Conservation (phyloP, 805 yeast species). For the Isabelozyma heimii region DNA sequence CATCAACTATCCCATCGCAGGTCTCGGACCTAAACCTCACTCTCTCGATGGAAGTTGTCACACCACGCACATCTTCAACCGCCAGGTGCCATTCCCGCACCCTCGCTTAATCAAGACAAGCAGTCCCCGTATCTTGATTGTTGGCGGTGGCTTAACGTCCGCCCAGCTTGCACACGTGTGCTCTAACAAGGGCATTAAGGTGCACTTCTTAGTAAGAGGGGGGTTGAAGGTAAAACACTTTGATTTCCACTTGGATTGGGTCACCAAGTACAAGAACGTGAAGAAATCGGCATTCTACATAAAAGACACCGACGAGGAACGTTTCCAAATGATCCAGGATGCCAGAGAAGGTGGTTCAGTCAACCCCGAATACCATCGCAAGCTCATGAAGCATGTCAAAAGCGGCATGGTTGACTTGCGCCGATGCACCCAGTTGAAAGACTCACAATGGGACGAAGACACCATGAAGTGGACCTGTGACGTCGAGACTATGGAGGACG, state of each 20-base stretch:
- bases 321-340: slow-evolving; percentile 36
- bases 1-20: slow-evolving; percentile 29
- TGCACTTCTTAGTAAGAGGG: slow-evolving; percentile 34
- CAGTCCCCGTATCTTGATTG: slow-evolving; percentile 24
- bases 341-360: slow-evolving; percentile 47
- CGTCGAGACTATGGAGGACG: slow-evolving; percentile 2
- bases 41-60: slow-evolving; percentile 29
- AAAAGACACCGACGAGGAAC: slow-evolving; percentile 40
- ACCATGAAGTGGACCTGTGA: slow-evolving; percentile 21
- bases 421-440: slow-evolving; percentile 23
- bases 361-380: slow-evolving; percentile 42
- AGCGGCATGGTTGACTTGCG: slow-evolving; percentile 27
- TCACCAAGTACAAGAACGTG: slow-evolving; percentile 45
- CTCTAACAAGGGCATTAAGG: slow-evolving; percentile 26
- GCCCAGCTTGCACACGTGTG: slow-evolving; percentile 45
- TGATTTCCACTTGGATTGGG: slow-evolving; percentile 50
- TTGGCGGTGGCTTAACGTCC: slow-evolving; percentile 47
- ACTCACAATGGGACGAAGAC: slow-evolving; percentile 22
- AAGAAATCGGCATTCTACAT: slow-evolving; percentile 44
- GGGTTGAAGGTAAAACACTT: slow-evolving; percentile 43
- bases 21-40: slow-evolving; percentile 9
- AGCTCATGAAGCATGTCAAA: slow-evolving; percentile 25
- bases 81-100: slow-evolving; percentile 18
- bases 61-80: slow-evolving; percentile 32
- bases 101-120: slow-evolving; percentile 7